phyloP scores from a whole-genome alignment of 345 rosid species.

The Passiflora organensis region DNA sequence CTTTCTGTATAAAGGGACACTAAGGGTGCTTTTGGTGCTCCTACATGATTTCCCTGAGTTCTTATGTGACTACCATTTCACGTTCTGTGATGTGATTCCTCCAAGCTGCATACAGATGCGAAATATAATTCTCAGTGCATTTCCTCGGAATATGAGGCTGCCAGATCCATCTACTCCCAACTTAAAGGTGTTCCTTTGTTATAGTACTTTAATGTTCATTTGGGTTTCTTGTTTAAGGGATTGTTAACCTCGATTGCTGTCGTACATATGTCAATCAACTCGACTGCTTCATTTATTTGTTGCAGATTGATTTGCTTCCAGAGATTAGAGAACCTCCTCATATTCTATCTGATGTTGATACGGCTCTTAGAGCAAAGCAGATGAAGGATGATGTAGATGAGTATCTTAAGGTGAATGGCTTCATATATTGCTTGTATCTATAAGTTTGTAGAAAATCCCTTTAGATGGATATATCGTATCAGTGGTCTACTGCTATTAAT shows the following conservation, averaged over 20 bases:
- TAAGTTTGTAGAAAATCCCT: neutral
- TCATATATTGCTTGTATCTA: neutral
- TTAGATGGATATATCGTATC: neutral
- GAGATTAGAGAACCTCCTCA: slow-evolving; percentile 80
- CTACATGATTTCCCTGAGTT: slow-evolving; percentile 99
- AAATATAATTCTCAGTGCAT: slow-evolving; percentile 88
- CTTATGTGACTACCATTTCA: slow-evolving; percentile 93
- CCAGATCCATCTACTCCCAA: slow-evolving; percentile 98
- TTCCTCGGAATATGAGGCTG: slow-evolving; percentile 93
- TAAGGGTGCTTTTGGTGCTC: slow-evolving; percentile 87
- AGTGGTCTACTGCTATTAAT: too few species aligned
- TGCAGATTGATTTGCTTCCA: slow-evolving; percentile 91
- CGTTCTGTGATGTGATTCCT: slow-evolving; percentile 97
- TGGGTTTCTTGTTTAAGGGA: neutral
- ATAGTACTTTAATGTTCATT: neutral
- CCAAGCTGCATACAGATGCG: slow-evolving; percentile 99
- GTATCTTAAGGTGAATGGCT: slow-evolving; percentile 64
- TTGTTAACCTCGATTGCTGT: too few species aligned
- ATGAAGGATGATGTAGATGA: slow-evolving; percentile 90
- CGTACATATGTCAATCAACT: too few species aligned
- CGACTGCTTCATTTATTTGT: neutral
- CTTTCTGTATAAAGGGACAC: slow-evolving; percentile 81
- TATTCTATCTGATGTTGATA: slow-evolving; percentile 87
- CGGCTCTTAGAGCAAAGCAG: slow-evolving; percentile 70
- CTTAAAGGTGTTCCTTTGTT: slow-evolving; percentile 40